Conservation (phyloP, 2,329 filamentous ascomycete genomes). For the Alternaria incomplexa region DNA sequence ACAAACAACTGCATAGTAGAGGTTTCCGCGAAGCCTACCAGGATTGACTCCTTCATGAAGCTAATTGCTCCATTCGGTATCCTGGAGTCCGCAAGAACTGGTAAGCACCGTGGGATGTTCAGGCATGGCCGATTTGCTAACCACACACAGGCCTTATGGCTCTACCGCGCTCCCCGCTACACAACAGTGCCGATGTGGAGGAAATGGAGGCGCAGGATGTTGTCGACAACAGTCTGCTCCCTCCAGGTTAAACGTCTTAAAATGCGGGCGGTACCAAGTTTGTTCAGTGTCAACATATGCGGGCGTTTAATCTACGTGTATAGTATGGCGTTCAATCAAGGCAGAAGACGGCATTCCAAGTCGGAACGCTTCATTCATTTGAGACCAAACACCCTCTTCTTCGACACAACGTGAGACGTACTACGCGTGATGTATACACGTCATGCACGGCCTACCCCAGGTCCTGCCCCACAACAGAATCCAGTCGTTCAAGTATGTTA, state of each 20-base stretch:
- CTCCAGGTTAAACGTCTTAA: conserved; percentile 71
- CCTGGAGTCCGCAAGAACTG: conserved; percentile 91
- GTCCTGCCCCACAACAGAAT: neutral
- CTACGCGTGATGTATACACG: neutral
- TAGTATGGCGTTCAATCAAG: conserved; percentile 9
- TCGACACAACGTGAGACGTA: neutral
- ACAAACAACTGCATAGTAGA: conserved; percentile 99
- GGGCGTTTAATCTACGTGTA: conserved; percentile 8
- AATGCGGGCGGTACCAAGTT: neutral
- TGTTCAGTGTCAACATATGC: conserved; percentile 1
- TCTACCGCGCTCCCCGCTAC: conserved; percentile 87
- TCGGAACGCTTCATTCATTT: neutral
- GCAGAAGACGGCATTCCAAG: neutral
- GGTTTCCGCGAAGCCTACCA: conserved; percentile 87
- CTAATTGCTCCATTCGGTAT: conserved; percentile 94
- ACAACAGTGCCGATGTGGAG: conserved; percentile 72
- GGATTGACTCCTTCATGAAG: conserved; percentile 98
- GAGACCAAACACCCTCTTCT: neutral
- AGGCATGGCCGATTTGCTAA: conserved; percentile 13
- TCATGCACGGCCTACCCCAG: neutral
- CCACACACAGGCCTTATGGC: conserved; percentile 78
- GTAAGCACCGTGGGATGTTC: conserved; percentile 45
- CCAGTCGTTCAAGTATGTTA: neutral
- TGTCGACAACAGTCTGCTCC: conserved; percentile 91
- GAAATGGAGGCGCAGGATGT: conserved; percentile 92